Evolutionary conservation across 306 rosid genomes (phyloP).

Genomic region (Urtica urens): DNA sequence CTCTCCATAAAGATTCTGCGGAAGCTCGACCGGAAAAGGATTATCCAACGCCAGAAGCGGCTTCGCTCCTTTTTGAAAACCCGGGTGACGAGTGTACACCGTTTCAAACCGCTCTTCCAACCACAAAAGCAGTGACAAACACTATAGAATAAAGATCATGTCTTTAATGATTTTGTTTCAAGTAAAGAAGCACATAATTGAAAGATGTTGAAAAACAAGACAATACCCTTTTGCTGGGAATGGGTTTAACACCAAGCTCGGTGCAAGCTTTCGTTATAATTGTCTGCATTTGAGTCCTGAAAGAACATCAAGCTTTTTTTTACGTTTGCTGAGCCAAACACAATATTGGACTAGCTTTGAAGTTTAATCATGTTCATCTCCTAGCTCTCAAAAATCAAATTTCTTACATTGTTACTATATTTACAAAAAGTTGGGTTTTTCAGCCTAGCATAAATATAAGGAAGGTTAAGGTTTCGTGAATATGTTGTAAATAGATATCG

Average conservation of each 20-base stretch:
- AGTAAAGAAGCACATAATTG: background rate
- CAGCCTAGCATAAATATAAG: too few species aligned
- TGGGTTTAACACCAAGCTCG: conserved; percentile 69
- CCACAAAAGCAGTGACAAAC: conserved; percentile 72
- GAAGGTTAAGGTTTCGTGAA: too few species aligned
- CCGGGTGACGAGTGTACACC: conserved; percentile 74
- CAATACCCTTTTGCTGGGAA: conserved; percentile 87
- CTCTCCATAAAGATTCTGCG: conserved; percentile 80
- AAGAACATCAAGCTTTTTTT: conserved; percentile 8
- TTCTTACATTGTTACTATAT: background rate
- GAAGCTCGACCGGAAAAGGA: conserved; percentile 87
- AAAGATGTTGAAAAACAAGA: conserved; percentile 6
- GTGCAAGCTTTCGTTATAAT: conserved; percentile 79
- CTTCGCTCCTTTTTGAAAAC: conserved; percentile 73
- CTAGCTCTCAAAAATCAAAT: background rate
- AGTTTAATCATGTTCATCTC: too few species aligned
- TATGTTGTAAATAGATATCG: too few species aligned
- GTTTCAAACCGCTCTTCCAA: conserved; percentile 82
- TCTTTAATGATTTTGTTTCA: background rate
- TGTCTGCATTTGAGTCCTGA: conserved; percentile 97
- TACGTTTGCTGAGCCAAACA: background rate
- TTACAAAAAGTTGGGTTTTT: background rate
- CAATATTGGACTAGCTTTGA: too few species aligned
- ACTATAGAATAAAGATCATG: conserved; percentile 42
- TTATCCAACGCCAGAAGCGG: conserved; percentile 82